Evolutionary conservation across 306 rosid genomes (phyloP), one percentile per base, ranked within the genome.

Genomic region (Quercus engelmannii): DNA sequence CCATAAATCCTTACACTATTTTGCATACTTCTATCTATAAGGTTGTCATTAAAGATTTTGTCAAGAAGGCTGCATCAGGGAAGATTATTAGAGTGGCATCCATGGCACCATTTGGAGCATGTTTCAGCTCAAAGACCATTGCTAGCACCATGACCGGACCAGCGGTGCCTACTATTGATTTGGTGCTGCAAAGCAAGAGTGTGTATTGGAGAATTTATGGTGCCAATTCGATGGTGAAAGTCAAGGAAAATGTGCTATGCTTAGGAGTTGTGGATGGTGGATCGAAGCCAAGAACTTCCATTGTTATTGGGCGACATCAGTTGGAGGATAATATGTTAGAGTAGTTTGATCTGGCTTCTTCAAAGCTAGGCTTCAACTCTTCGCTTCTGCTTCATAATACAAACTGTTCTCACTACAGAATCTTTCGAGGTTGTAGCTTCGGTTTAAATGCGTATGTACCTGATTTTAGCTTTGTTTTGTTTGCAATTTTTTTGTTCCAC

Each of bases 241-340:
- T 87, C 25, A 21, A 17, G 3, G 51, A 71, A 0, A 84, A 89
- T 41, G 90, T 87, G 5, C 8, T 86, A 76, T 90, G 97, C 51
- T 81, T 91, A 71, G 92, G 91, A 3, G 87, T 88, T 51, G 88
- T 91, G 17, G 86, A 90, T 72, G 91, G 86, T 2, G 96, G 94
- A 28, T 70, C 76, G 0, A n/a, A 71, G 38, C 82, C 87, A 11
- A 76, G 79, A 49, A 87, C 93, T 21, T 73, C 91, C 2, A 90
- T 93, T 51, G 87, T 83, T 15, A 91, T 91, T 6, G 92, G 92
- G 10, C 88, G 86, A 2, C 83, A 83, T 70, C 91, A 89, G 12
- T 41, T 92, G 59, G 89, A 87, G 80, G 83, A 92, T 20, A 89
- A 87, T 51, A 71, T 92, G 54, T 11, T 92, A 15, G 86, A 87